Evolutionary conservation across 2,329 filamentous ascomycete species (phyloP), one percentile per base, ranked within the genome.

Genomic region (Coniella lustricola): DNA sequence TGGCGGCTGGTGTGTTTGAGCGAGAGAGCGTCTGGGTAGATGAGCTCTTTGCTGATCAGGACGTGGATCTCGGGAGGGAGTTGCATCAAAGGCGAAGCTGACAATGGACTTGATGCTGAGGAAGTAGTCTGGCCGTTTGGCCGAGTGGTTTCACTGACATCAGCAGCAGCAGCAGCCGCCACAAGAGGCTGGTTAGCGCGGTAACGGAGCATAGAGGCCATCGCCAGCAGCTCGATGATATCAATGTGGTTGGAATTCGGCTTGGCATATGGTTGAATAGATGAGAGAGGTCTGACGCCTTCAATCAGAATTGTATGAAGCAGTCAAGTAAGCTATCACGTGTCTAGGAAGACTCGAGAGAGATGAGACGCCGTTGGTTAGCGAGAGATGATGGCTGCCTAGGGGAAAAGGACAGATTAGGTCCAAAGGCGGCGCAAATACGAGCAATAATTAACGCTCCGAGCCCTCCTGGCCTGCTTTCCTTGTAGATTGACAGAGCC

Each of bases 1-100:
- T 84, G 72, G 50, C 74, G 73, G 59, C 68, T 81, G 17, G 77
- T 77, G 60, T 87, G 82, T 59, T 87, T 87, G 14, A 87, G 67
- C 0, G 82, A 83, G 1, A 87, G 72, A 0, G 84, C 84, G 53
- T 88, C 84, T 0, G 84, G 84, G 53, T 87, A 87, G 29, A 75
- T 75, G 50, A 87, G 77, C 46, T 77, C 68, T 10, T 70, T 61
- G 29, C 77, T 69, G 48, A 87, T 81, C 43, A 79, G 71, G 1
- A 84, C 61, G 55, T 86, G 84, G n/a, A 87, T 70, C 57, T 88
- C 84, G 1, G 79, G 70, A 2, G 84, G 84, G 2, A 87, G 67
- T 14, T 65, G 63, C 60, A 73, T 68, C 31, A 83, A 59, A 16
- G 38, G 17, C n/a, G 58, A 59, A 12, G 51, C 39, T n/a, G 38